Percentiles rank a stretch among this genome's conserved stretches.
Evolutionary conservation across 768 basidiomycete species (phyloP).

Genomic region (Boletus tomentosulus): DNA sequence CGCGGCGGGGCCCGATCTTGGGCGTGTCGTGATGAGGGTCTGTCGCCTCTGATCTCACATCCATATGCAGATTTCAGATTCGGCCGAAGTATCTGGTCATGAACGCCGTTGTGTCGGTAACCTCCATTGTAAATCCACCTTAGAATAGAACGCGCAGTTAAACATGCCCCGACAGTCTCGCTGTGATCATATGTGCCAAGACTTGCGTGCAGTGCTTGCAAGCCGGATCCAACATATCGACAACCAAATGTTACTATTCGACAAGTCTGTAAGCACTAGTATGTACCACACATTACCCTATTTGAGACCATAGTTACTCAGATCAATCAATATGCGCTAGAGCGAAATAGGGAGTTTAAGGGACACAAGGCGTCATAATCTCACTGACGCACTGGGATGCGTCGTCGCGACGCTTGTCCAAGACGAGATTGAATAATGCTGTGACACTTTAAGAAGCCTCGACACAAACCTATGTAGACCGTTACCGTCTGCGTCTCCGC

Average conservation of each 20-base stretch:
- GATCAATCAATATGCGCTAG: conserved; percentile 4
- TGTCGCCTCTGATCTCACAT: neutral
- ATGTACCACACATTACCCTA: neutral
- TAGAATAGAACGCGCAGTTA: neutral
- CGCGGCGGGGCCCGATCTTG: neutral
- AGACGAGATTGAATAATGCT: neutral
- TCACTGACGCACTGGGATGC: neutral
- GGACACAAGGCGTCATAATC: neutral
- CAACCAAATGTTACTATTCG: neutral
- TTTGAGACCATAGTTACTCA: neutral
- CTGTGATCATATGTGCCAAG: neutral
- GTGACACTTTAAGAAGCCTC: neutral
- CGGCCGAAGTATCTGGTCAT: neutral
- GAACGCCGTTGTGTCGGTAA: neutral
- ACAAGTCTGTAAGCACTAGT: neutral
- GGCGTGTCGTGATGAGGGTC: neutral
- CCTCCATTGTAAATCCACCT: neutral
- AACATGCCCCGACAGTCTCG: neutral
- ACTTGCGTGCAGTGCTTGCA: neutral
- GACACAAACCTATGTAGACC: neutral
- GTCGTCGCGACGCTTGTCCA: neutral
- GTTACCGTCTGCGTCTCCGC: conserved; percentile 6
- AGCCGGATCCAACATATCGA: neutral
- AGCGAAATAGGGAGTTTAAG: neutral
- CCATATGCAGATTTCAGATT: neutral